Percentiles rank a stretch among this genome's conserved stretches.
Conservation (phyloP, 352 stramenopile genomes). For the Phytophthora aleatoria region DNA sequence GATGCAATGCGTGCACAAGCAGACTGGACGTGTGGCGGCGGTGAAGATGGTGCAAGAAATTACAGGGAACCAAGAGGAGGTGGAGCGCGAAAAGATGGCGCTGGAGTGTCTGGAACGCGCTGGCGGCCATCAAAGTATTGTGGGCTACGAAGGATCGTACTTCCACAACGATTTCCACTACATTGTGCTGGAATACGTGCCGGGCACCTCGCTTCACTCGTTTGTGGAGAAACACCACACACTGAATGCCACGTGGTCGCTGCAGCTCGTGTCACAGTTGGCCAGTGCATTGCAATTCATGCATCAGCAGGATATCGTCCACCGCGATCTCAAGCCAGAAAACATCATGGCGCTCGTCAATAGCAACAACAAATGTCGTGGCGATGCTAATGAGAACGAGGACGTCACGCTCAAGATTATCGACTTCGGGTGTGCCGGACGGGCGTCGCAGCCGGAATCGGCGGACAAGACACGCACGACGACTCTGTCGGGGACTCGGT, state of each 20-base stretch:
- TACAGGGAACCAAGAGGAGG: conserved; percentile 54
- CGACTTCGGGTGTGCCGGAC: conserved; percentile 85
- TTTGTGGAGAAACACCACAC: conserved; percentile 61
- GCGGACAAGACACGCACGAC: conserved; percentile 23
- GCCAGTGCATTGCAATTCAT: conserved; percentile 76
- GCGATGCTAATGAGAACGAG: conserved; percentile 17
- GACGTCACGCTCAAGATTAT: conserved; percentile 81
- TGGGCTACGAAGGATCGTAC: conserved; percentile 69
- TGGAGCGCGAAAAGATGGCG: conserved; percentile 64
- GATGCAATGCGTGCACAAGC: conserved; percentile 79
- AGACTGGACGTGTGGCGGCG: conserved; percentile 58
- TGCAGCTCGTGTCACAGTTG: conserved; percentile 67
- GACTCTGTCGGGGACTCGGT: conserved; percentile 76
- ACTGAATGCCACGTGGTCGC: conserved; percentile 47
- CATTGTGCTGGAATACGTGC: conserved; percentile 79
- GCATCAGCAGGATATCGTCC: conserved; percentile 61
- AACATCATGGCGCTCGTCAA: conserved; percentile 77
- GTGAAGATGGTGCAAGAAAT: conserved; percentile 84
- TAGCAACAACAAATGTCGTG: conserved; percentile 6
- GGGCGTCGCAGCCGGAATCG: conserved; percentile 19
- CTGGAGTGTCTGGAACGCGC: conserved; percentile 52
- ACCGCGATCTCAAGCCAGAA: conserved; percentile 90
- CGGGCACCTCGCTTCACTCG: conserved; percentile 70
- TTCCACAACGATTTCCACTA: conserved; percentile 83
- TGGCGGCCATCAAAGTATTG: conserved; percentile 69